phyloP scores from a whole-genome alignment of 257 asterid species.

The Nicotiana tabacum region DNA sequence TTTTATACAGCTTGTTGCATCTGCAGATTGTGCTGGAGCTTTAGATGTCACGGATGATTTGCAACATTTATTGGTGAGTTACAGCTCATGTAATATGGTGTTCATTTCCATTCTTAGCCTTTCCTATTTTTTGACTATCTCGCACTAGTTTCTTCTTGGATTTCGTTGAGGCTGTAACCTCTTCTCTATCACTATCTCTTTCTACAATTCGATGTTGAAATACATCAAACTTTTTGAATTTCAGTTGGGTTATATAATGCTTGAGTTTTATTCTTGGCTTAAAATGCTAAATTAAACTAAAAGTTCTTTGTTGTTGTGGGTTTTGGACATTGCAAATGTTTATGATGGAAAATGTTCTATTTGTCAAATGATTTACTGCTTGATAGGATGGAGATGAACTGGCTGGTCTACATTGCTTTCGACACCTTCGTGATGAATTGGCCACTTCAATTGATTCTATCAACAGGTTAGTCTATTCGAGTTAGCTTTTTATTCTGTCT shows the following conservation, averaged over 20 bases:
- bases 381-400: slow-evolving; percentile 84
- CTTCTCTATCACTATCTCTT: not conserved
- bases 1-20: slow-evolving; percentile 83
- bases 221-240: not conserved
- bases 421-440: slow-evolving; percentile 86
- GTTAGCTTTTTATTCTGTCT: not conserved
- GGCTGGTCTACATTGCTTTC: slow-evolving; percentile 96
- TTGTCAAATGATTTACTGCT: not conserved
- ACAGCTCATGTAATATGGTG: not conserved
- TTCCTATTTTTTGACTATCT: not conserved
- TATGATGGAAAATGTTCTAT: not conserved
- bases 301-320: not conserved
- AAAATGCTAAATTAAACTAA: not conserved
- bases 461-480: slow-evolving; percentile 66
- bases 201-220: not conserved
- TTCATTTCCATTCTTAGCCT: not conserved
- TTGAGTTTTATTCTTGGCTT: not conserved
- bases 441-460: slow-evolving; percentile 77
- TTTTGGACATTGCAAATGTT: slow-evolving; percentile 10
- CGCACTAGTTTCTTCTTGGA: not conserved
- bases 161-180: not conserved
- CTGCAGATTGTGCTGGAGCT: slow-evolving; percentile 99
- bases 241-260: not conserved
- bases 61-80: slow-evolving; percentile 83
- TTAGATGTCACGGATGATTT: slow-evolving; percentile 87